Evolutionary conservation across 345 rosid genomes (phyloP), one percentile per base, ranked within the genome.

Genomic region (Geranium rotundifolium): DNA sequence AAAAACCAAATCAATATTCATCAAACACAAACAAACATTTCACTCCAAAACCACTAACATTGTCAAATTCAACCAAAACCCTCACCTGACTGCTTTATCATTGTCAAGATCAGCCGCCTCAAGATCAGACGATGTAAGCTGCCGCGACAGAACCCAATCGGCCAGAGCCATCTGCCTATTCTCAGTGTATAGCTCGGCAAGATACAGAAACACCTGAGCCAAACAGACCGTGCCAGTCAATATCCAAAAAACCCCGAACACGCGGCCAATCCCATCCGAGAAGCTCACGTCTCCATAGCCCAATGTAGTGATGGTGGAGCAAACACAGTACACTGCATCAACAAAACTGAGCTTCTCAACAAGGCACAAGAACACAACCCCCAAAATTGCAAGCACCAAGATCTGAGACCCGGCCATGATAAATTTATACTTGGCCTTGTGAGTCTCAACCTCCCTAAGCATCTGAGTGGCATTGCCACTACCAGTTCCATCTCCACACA

Each of bases 261-360:
- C 1, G 4, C 97, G 95, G 2, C 97, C 97, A 0, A 46, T 49
- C 20, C 27, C 27, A 0, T 86, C 80, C 31, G 68, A 76, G 73
- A 92, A 89, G 73, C 96, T 92, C 69, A 66, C 56, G 58, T 92
- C 98, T 0, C 99, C 95, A 67, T 81, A 93, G 16, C 99, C 97
- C 46, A 89, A 71, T 9, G 99, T 86, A 1, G 97, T 89, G 64
- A 93, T 59, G 1, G 99, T 87, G 17, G 91, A 73, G 66, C 95
- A 89, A 29, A 83, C 96, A 16, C 97, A 89, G 59, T 93, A 92
- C 65, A 92, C 75, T 1, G 95, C 85, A 12, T 87, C 87, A 2
- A 81, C 46, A 6, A 75, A 4, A 19, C 70, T 71, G 72, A 83
- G 70, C 19, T 67, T 70, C 84, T 89, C 97, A 14, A 75, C 68